These are phyloP conservation scores for Lentithecium fluviatile DNA, from an alignment of 495 filamentous ascomycete species.

Conservation along the genomic window DNA sequence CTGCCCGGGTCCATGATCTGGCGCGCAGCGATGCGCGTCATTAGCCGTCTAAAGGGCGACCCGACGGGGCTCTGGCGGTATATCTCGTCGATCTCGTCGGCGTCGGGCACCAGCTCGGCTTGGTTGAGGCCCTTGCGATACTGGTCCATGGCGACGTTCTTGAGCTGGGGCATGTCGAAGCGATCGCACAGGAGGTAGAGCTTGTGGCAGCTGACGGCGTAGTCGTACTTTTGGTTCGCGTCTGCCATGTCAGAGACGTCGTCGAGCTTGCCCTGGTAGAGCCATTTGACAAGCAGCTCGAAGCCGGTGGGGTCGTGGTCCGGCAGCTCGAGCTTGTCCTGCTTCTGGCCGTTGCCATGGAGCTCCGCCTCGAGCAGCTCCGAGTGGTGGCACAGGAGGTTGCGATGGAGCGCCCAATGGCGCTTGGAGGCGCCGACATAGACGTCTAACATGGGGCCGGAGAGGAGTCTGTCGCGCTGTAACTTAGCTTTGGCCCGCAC, in stretches of 20 bases:
- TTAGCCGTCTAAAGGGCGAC: slow-evolving; percentile 48
- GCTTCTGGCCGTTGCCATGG: slow-evolving; percentile 36
- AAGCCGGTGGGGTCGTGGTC: slow-evolving; percentile 50
- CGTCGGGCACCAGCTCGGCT: slow-evolving; percentile 49
- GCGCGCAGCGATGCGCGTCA: slow-evolving; percentile 50
- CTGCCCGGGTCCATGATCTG: slow-evolving; percentile 54
- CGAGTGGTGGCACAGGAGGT: slow-evolving; percentile 50
- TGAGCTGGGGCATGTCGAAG: slow-evolving; percentile 48
- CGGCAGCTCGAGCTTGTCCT: slow-evolving; percentile 42
- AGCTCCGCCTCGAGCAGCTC: slow-evolving; percentile 46
- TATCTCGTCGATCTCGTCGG: slow-evolving; percentile 51
- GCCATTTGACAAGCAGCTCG: slow-evolving; percentile 53
- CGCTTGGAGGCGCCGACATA: slow-evolving; percentile 46
- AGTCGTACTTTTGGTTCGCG: slow-evolving; percentile 48
- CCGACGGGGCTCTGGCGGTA: slow-evolving; percentile 44
- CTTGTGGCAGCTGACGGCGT: slow-evolving; percentile 51
- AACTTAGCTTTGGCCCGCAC: slow-evolving; percentile 36
- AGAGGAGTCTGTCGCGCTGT: slow-evolving; percentile 47
- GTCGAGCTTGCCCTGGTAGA: slow-evolving; percentile 52
- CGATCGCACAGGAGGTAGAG: slow-evolving; percentile 52
- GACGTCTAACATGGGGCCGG: slow-evolving; percentile 49
- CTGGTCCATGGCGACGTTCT: slow-evolving; percentile 52
- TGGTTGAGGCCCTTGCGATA: slow-evolving; percentile 48
- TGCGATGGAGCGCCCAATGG: slow-evolving; percentile 50
- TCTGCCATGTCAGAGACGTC: slow-evolving; percentile 45